Conservation (phyloP, 129 eudicot species). For the Heracleum sosnowskyi region DNA sequence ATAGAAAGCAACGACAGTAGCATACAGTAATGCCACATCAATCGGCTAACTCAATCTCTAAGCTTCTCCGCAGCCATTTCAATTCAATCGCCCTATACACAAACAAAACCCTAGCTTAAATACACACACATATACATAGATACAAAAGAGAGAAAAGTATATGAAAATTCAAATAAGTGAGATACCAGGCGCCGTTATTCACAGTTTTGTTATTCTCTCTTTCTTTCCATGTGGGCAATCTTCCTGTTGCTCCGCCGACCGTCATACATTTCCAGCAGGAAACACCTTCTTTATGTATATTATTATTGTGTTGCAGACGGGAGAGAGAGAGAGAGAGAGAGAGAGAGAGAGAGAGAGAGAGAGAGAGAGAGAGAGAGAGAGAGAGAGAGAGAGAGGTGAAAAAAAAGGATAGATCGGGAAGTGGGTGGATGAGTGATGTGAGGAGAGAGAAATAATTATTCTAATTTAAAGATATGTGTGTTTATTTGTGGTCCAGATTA, state of each 20-base stretch:
- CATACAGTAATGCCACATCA: conserved; percentile 77
- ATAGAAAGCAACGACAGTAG: conserved; percentile 88
- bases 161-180: neutral
- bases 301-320: neutral
- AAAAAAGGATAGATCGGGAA: too few species aligned
- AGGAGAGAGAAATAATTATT: too few species aligned
- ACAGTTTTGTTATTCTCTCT: conserved; percentile 90
- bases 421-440: too few species aligned
- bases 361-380: too few species aligned
- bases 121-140: neutral
- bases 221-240: conserved; percentile 90
- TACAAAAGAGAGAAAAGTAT: too few species aligned
- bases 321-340: neutral
- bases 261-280: conserved; percentile 43
- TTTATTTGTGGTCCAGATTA: too few species aligned
- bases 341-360: neutral
- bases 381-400: too few species aligned
- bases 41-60: conserved; percentile 83
- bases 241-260: conserved; percentile 66
- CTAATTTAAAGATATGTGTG: too few species aligned
- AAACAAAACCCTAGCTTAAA: conserved; percentile 4
- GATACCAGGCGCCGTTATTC: neutral
- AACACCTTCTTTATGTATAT: neutral
- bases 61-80: conserved; percentile 97
- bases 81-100: neutral